Conservation (phyloP, 106 monocot species). For the Dactylorhiza incarnata region DNA sequence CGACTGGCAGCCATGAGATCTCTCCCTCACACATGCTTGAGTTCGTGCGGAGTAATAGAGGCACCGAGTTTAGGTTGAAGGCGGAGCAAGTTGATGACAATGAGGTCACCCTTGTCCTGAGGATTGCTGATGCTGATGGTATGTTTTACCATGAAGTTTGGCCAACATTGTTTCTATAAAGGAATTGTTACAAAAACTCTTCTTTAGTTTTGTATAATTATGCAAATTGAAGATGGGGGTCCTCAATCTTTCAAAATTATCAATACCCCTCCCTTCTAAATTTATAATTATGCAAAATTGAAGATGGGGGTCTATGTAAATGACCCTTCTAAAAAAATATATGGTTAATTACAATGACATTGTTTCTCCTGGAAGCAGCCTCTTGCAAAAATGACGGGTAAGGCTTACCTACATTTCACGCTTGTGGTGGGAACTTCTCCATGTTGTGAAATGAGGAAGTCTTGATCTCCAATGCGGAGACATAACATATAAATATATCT, state of each 20-base stretch:
- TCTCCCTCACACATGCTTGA: slow-evolving; percentile 18
- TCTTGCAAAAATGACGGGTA: no score
- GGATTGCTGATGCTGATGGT: slow-evolving; percentile 38
- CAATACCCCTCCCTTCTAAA: not conserved
- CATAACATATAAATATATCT: no score
- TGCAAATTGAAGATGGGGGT: no score
- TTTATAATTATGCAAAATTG: not conserved
- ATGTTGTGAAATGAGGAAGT: no score
- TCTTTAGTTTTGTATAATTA: not conserved
- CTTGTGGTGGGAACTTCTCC: no score
- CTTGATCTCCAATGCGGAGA: no score
- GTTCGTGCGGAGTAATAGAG: slow-evolving; percentile 29
- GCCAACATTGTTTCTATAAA: not conserved
- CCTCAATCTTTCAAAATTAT: no score
- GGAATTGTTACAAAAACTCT: not conserved
- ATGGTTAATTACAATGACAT: no score
- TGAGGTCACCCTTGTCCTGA: slow-evolving; percentile 26
- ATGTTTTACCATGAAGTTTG: not conserved
- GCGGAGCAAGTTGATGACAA: slow-evolving; percentile 34
- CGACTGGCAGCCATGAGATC: slow-evolving; percentile 3
- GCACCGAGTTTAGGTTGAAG: slow-evolving; percentile 37
- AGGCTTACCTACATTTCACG: no score
- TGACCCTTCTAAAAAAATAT: not conserved
- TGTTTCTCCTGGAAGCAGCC: no score
- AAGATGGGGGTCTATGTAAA: no score